These are phyloP conservation scores for Jatropha podagrica DNA, from an alignment of 441 rosid species.

Conservation along the genomic window DNA sequence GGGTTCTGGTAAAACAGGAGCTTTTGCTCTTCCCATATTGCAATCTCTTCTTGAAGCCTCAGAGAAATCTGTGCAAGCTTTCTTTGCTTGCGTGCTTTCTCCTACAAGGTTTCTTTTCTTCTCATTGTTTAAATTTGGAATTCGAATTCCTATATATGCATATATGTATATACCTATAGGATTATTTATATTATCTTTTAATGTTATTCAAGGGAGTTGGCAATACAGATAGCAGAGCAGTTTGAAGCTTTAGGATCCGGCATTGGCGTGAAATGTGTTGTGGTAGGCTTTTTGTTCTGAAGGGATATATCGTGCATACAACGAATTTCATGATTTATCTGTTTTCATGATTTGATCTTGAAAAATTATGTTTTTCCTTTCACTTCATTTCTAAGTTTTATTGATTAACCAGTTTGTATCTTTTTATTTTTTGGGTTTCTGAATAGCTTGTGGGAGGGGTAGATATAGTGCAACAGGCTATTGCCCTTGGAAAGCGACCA, in stretches of 20 bases:
- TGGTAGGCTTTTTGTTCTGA: slow-evolving; percentile 49
- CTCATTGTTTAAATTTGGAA: not conserved
- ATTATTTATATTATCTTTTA: not conserved
- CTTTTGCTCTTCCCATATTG: slow-evolving; percentile 87
- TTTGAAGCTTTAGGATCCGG: slow-evolving; percentile 87
- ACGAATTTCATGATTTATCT: slow-evolving; percentile 1
- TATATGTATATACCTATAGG: not conserved
- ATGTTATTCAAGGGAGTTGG: slow-evolving; percentile 64
- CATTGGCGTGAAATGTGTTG: slow-evolving; percentile 72
- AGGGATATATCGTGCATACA: not conserved
- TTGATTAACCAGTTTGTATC: too few species aligned
- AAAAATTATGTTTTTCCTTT: not conserved
- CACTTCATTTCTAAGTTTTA: not conserved
- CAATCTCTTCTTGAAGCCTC: slow-evolving; percentile 76
- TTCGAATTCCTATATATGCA: not conserved
- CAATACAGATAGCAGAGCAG: slow-evolving; percentile 95
- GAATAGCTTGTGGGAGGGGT: slow-evolving; percentile 94
- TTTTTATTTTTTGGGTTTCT: slow-evolving; percentile 2
- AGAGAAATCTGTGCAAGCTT: slow-evolving; percentile 59
- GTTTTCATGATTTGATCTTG: not conserved
- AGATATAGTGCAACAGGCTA: slow-evolving; percentile 80
- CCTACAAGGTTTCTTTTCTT: slow-evolving; percentile 64
- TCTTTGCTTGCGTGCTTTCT: slow-evolving; percentile 90
- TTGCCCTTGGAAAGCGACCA: slow-evolving; percentile 77
- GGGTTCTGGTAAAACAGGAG: slow-evolving; percentile 97